phyloP scores from a whole-genome alignment of 768 basidiomycete species.

The Clavaria fumosa region DNA sequence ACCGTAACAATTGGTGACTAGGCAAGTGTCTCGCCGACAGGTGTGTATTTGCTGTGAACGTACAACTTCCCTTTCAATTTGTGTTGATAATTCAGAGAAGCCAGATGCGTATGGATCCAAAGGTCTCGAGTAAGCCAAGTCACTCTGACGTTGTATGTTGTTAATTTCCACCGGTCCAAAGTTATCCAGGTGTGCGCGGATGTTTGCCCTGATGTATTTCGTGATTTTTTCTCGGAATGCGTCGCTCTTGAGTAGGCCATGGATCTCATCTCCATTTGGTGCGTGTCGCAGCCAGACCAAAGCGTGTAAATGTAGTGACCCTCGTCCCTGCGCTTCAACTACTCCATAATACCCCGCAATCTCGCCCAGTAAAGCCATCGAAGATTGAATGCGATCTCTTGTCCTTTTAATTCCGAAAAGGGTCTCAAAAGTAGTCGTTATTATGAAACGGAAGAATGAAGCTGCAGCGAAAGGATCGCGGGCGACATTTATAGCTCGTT shows the following conservation, averaged over 20 bases:
- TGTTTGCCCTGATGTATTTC: constrained; percentile 17
- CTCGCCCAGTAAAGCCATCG: too few relatives aligned
- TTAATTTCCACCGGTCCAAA: constrained; percentile 8
- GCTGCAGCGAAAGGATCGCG: constrained; percentile 16
- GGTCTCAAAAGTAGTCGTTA: constrained; percentile 14
- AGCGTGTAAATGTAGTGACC: constrained; percentile 21
- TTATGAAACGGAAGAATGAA: constrained; percentile 16
- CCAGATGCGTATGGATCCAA: constrained; percentile 14
- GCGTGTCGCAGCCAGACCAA: constrained; percentile 17
- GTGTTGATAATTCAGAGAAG: constrained; percentile 5
- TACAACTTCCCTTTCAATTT: constrained; percentile 12
- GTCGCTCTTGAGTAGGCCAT: constrained; percentile 10
- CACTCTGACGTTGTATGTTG: constrained; percentile 8
- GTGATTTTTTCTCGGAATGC: constrained; percentile 16
- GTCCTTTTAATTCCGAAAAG: constrained; percentile 16
- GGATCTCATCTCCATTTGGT: constrained; percentile 9
- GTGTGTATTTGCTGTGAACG: constrained; percentile 20
- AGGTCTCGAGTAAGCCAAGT: constrained; percentile 22
- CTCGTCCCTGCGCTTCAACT: constrained; percentile 21
- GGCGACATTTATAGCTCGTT: constrained; percentile 11
- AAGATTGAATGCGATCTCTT: constrained; percentile 8
- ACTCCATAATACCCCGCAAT: constrained; percentile 16
- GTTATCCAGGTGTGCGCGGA: constrained; percentile 19
- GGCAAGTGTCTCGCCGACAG: constrained; percentile 16
- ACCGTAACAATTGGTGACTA: constrained; percentile 8